Conservation (phyloP, 1,284 basidiomycete genomes). For the Ganoderma lingzhi region DNA sequence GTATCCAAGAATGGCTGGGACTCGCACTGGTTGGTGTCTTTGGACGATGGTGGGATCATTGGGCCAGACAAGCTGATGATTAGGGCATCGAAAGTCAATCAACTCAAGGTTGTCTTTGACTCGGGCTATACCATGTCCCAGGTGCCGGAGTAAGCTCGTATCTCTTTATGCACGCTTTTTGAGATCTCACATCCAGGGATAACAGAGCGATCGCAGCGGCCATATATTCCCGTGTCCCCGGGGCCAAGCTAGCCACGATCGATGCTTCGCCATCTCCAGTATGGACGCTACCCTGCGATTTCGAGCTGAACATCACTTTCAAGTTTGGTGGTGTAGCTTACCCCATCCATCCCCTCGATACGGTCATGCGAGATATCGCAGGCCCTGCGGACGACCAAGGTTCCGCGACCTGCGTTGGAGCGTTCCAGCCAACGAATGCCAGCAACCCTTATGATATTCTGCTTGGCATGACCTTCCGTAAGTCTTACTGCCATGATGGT, state of each 20-base stretch:
- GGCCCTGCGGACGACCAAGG: constrained; percentile 32
- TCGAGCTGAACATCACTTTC: constrained; percentile 70
- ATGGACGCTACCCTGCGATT: constrained; percentile 65
- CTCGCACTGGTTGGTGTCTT: constrained; percentile 47
- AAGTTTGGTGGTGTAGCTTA: constrained; percentile 60
- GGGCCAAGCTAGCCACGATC: constrained; percentile 56
- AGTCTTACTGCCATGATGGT: not conserved
- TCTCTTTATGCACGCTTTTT: constrained; percentile 6
- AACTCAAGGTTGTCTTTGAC: constrained; percentile 66
- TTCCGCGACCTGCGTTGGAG: constrained; percentile 36
- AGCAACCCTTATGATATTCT: constrained; percentile 66
- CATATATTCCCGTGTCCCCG: constrained; percentile 61
- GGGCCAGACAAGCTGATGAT: constrained; percentile 53
- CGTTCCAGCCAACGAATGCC: constrained; percentile 75
- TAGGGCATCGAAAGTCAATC: constrained; percentile 49
- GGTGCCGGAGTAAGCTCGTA: constrained; percentile 54
- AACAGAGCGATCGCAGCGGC: constrained; percentile 58
- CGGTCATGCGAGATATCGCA: constrained; percentile 43
- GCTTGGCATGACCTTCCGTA: constrained; percentile 80
- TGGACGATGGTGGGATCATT: constrained; percentile 46
- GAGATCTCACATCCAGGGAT: not conserved
- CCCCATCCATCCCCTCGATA: constrained; percentile 71
- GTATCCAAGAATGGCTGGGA: constrained; percentile 34
- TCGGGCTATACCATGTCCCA: constrained; percentile 73
- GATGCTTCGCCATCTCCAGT: constrained; percentile 49